A percentile compares a stretch with the other conserved stretches of the same genome.
Conservation (phyloP, 2,329 filamentous ascomycete species). For the Orbilia quercus region DNA sequence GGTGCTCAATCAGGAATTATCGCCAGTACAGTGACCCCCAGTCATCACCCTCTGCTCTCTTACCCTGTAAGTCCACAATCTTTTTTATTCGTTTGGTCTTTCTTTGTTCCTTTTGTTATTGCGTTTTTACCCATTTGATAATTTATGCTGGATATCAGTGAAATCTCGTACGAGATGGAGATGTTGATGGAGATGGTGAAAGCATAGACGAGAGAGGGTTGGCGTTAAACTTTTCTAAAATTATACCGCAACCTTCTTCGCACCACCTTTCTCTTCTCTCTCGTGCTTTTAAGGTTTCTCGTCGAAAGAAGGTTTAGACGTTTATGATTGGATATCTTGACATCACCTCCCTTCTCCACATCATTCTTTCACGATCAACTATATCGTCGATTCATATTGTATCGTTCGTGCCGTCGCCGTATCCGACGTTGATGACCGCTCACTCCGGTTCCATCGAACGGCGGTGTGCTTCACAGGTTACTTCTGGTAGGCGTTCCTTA, state of each 20-base stretch:
- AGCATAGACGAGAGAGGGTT: no score
- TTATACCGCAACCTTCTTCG: constrained; percentile 17
- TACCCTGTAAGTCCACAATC: constrained; percentile 42
- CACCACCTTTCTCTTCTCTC: constrained; percentile 9
- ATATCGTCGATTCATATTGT: constrained; percentile 2
- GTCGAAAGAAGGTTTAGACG: constrained; percentile 14
- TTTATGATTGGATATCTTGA: constrained; percentile 26
- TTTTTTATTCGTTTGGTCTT: constrained; percentile 9
- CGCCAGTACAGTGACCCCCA: constrained; percentile 23
- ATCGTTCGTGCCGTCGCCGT: constrained; percentile 8
- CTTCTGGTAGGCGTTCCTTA: constrained; percentile 5
- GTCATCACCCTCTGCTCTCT: constrained; percentile 19
- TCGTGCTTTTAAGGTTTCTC: constrained; percentile 39
- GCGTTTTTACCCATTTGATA: background rate
- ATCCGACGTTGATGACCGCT: constrained; percentile 27
- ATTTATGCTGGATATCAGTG: no score
- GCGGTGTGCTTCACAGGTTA: constrained; percentile 20
- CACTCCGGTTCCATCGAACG: constrained; percentile 18
- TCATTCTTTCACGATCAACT: constrained; percentile 1
- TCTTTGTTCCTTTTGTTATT: constrained; percentile 14
- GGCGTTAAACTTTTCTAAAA: constrained; percentile 42
- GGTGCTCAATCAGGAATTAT: constrained; percentile 31
- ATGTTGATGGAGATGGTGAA: no score
- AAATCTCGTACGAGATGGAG: no score
- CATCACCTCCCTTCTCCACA: constrained; percentile 5